Conservation (phyloP, 164 flowering plant species). For the Annona squamosa region DNA sequence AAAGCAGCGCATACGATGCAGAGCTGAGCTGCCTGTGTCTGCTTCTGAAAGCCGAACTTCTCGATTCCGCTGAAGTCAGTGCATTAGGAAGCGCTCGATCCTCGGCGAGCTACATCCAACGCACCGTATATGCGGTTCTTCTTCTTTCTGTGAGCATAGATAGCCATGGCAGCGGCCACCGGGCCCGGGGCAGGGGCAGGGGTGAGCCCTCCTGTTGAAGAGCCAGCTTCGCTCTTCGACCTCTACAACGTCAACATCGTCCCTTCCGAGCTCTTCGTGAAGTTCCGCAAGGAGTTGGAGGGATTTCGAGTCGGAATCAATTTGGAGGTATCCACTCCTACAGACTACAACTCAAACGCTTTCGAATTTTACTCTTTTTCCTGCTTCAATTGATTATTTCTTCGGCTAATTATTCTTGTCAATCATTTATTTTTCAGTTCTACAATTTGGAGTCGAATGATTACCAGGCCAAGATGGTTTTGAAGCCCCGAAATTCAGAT, state of each 20-base stretch:
- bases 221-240: constrained; percentile 64
- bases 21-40: too few species aligned
- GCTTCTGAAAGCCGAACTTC: not conserved
- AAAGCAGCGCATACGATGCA: too few species aligned
- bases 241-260: constrained; percentile 54
- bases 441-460: constrained; percentile 68
- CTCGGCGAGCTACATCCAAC: not conserved
- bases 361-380: not conserved
- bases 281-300: constrained; percentile 65
- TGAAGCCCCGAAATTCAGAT: constrained; percentile 65
- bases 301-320: constrained; percentile 69
- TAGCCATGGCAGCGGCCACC: not conserved
- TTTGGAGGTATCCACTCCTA: constrained; percentile 44
- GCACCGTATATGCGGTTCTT: not conserved
- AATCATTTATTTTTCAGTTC: constrained; percentile 35
- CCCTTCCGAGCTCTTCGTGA: constrained; percentile 74
- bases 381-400: not conserved
- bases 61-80: not conserved
- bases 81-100: not conserved
- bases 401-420: constrained; percentile 9
- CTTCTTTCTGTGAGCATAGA: not conserved
- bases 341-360: not conserved
- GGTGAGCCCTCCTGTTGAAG: constrained; percentile 22
- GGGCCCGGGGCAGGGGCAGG: too few species aligned
- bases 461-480: constrained; percentile 54